phyloP scores from a whole-genome alignment of 2,329 filamentous ascomycete genomes.

The Nothophaeocryptopus gaeumannii region DNA sequence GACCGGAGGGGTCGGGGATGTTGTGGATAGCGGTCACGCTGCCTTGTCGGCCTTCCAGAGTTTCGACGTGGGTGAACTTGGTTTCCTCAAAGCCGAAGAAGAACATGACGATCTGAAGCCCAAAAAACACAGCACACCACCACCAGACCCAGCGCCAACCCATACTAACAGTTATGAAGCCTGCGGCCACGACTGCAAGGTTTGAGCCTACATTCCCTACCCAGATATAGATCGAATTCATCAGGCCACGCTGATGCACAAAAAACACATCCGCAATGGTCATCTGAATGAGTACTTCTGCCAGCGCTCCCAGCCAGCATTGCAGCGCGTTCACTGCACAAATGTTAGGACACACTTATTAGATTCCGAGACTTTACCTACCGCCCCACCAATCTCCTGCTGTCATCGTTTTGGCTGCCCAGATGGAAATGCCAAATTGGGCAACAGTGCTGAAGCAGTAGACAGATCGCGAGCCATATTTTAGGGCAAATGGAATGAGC shows the following conservation, averaged over 20 bases:
- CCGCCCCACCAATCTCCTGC: constrained; percentile 45
- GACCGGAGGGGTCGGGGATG: constrained; percentile 8
- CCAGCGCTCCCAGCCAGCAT: constrained; percentile 48
- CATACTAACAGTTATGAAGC: constrained; percentile 41
- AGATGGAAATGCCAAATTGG: constrained; percentile 50
- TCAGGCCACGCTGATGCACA: constrained; percentile 44
- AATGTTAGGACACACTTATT: no score
- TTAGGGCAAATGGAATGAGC: constrained; percentile 53
- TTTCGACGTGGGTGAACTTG: constrained; percentile 25
- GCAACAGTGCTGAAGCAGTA: constrained; percentile 49
- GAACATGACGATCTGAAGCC: constrained; percentile 39
- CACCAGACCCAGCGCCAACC: constrained; percentile 52
- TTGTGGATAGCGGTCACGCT: constrained; percentile 12
- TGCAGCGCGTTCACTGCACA: constrained; percentile 44
- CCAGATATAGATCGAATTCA: constrained; percentile 50
- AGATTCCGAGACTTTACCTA: no score
- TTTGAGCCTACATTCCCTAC: constrained; percentile 36
- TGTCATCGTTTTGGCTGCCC: constrained; percentile 45
- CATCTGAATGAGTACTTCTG: constrained; percentile 54
- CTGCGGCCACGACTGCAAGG: constrained; percentile 42
- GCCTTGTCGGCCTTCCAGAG: constrained; percentile 22
- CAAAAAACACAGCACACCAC: constrained; percentile 45
- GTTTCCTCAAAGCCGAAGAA: constrained; percentile 46
- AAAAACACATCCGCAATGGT: constrained; percentile 46
- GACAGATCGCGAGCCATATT: constrained; percentile 51